Conservation (phyloP, 345 rosid species). For the Hypericum perforatum region DNA sequence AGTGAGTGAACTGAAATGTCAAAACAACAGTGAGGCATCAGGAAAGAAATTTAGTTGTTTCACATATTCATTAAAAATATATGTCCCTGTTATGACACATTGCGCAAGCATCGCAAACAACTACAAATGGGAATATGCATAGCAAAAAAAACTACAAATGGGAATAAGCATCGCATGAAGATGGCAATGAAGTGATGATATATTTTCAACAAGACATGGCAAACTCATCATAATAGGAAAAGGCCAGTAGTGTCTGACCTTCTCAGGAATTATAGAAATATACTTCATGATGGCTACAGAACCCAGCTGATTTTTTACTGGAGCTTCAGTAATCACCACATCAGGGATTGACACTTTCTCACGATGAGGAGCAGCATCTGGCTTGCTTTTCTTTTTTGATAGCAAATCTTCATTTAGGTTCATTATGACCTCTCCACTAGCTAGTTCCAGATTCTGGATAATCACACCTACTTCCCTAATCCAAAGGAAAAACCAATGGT, state of each 20-base stretch:
- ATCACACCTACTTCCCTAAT: slow-evolving; percentile 73
- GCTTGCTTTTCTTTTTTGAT: slow-evolving; percentile 41
- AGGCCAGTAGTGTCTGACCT: slow-evolving; percentile 39
- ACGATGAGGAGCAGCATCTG: slow-evolving; percentile 24
- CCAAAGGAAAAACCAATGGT: slow-evolving; percentile 10
- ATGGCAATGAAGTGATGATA: too few species aligned
- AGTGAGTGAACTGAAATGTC: too few species aligned
- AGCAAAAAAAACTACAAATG: too few species aligned
- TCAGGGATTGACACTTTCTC: slow-evolving; percentile 31
- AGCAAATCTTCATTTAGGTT: slow-evolving; percentile 67
- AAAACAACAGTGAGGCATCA: too few species aligned
- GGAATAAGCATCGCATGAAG: too few species aligned
- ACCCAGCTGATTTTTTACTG: slow-evolving; percentile 35
- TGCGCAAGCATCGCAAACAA: too few species aligned
- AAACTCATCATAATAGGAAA: background rate
- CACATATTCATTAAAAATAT: too few species aligned
- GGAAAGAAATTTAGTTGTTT: too few species aligned
- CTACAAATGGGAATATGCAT: too few species aligned
- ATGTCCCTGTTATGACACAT: too few species aligned
- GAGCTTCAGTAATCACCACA: slow-evolving; percentile 30
- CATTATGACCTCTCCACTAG: slow-evolving; percentile 59
- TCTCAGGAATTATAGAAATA: slow-evolving; percentile 68
- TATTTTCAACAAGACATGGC: too few species aligned
- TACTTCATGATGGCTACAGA: slow-evolving; percentile 45
- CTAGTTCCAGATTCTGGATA: slow-evolving; percentile 52